phyloP scores from a whole-genome alignment of 768 basidiomycete species.

The Xerocomellus chrysenteron region DNA sequence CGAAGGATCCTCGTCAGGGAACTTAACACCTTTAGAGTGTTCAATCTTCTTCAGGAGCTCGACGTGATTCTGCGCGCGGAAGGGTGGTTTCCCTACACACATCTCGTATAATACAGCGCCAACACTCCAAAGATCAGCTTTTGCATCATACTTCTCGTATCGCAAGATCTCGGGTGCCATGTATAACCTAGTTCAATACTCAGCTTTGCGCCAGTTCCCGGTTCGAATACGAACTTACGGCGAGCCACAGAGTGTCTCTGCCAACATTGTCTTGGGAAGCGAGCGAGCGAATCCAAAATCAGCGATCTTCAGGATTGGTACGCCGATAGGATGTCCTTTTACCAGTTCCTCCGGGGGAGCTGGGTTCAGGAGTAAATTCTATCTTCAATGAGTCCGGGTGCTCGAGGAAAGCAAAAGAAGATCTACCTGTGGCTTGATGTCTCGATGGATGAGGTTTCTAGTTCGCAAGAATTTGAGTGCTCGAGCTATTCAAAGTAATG shows the following conservation, averaged over 20 bases:
- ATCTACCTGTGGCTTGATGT: conserved; percentile 90
- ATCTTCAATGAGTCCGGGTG: conserved; percentile 8
- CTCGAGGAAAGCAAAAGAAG: background rate
- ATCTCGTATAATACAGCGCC: conserved; percentile 97
- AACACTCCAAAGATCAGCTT: conserved; percentile 97
- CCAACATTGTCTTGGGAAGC: conserved; percentile 89
- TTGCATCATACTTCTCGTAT: conserved; percentile 97
- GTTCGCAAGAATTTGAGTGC: conserved; percentile 91
- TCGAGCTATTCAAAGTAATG: conserved; percentile 56
- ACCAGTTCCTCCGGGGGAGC: conserved; percentile 76
- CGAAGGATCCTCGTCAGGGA: conserved; percentile 83
- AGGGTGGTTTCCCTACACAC: conserved; percentile 90
- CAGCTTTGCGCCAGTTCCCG: background rate
- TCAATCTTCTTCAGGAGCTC: conserved; percentile 94
- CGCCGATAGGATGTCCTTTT: conserved; percentile 85
- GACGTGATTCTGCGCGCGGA: conserved; percentile 94
- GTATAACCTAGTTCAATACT: conserved; percentile 61
- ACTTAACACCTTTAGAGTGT: conserved; percentile 85
- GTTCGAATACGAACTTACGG: conserved; percentile 57
- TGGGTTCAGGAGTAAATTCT: conserved; percentile 91
- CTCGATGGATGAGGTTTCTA: conserved; percentile 90
- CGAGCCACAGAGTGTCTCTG: conserved; percentile 96
- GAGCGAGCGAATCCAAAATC: conserved; percentile 98
- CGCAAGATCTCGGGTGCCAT: conserved; percentile 99
- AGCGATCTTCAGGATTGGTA: conserved; percentile 94